A percentile compares a stretch with the other conserved stretches of the same genome.
Conservation (phyloP, 208 protist genomes). For the Porcisia hertigi region DNA sequence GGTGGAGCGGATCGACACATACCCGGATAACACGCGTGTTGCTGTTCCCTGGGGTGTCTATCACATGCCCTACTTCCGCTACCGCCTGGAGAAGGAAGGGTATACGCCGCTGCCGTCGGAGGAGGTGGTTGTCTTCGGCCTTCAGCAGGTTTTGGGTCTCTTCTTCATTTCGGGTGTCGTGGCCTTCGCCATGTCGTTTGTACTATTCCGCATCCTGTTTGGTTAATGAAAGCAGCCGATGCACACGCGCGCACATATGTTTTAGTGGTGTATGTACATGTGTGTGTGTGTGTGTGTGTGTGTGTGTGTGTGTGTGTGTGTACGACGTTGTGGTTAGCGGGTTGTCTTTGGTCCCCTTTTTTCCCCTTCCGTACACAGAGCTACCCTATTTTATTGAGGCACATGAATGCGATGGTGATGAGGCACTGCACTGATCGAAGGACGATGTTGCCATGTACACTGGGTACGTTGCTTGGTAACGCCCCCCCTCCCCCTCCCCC, state of each 20-base stretch:
- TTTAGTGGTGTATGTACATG: neutral
- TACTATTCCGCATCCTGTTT: slow-evolving; percentile 45
- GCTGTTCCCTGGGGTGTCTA: slow-evolving; percentile 84
- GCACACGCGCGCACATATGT: too few species aligned
- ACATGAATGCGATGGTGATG: too few species aligned
- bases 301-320: too few species aligned
- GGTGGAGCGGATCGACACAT: slow-evolving; percentile 74
- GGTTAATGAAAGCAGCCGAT: neutral
- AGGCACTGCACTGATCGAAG: neutral
- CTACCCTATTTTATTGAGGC: neutral
- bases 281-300: too few species aligned
- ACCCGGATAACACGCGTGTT: slow-evolving; percentile 61
- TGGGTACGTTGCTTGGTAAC: neutral
- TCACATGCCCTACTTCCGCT: slow-evolving; percentile 84
- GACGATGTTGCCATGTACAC: neutral
- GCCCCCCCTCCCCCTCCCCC: neutral
- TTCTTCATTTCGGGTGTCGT: slow-evolving; percentile 30
- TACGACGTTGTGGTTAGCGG: neutral
- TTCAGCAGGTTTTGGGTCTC: slow-evolving; percentile 49
- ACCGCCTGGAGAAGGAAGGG: slow-evolving; percentile 67
- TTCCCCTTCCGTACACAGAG: neutral
- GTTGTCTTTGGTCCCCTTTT: too few species aligned
- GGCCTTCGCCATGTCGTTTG: slow-evolving; percentile 40
- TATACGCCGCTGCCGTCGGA: slow-evolving; percentile 53
- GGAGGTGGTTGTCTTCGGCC: slow-evolving; percentile 66